A percentile compares a stretch with the other conserved stretches of the same genome.
Evolutionary conservation across 768 basidiomycete genomes (phyloP).

Genomic region (Rhodotorula taiwanensis): DNA sequence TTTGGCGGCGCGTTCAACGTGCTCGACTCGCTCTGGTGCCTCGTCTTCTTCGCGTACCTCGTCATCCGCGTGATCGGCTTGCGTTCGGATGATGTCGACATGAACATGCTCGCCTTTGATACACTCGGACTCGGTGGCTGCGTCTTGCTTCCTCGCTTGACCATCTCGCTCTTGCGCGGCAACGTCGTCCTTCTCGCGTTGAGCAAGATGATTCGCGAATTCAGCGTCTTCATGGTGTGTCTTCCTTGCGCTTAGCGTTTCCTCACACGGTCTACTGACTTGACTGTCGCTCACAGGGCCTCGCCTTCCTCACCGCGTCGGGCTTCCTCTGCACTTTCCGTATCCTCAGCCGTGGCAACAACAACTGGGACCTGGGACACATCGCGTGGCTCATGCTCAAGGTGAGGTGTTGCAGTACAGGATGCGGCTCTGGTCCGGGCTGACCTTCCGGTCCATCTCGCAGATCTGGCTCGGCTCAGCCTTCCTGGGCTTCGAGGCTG

Average conservation of each 20-base stretch:
- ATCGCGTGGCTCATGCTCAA: constrained; percentile 17
- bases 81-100: constrained; percentile 49
- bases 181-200: constrained; percentile 37
- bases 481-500: constrained; percentile 36
- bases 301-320: constrained; percentile 20
- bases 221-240: constrained; percentile 18
- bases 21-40: constrained; percentile 38
- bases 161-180: constrained; percentile 27
- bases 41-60: constrained; percentile 62
- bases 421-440: not conserved
- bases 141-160: constrained; percentile 68
- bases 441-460: not conserved
- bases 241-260: not conserved
- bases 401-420: not conserved
- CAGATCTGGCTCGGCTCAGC: constrained; percentile 31
- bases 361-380: constrained; percentile 1
- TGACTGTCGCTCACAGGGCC: not conserved
- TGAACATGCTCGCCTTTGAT: constrained; percentile 64
- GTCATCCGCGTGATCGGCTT: constrained; percentile 62
- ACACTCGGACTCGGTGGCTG: constrained; percentile 63
- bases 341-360: constrained; percentile 6
- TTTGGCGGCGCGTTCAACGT: constrained; percentile 22
- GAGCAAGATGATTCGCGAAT: constrained; percentile 22
- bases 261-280: not conserved
- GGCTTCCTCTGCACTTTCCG: constrained; percentile 30